Base-by-base conservation (phyloP, 768 basidiomycete genomes). In the Sarcodon sp. region DNA sequence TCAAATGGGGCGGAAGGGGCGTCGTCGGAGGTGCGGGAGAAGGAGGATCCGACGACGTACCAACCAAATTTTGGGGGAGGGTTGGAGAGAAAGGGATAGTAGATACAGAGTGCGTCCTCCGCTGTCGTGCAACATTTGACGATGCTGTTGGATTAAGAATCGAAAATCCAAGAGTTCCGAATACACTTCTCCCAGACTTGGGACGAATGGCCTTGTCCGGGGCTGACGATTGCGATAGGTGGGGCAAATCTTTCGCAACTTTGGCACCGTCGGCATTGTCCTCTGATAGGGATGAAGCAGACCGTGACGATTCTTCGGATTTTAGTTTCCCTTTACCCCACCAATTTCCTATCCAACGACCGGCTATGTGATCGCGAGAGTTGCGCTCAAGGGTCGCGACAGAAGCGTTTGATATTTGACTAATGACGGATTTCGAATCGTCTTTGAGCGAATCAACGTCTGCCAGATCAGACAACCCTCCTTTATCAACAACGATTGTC, bases 341-440 rank as follows among this genome's bases (percentile, higher is more conserved):
- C 79, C 77, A 84, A 0, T 75, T 77, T 0, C 85, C 83, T 71
- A 87, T 76, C 86, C 86, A 88, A 44, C 39, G 15, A 27, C 21
- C 6, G 32, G 13, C 44, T 49, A 13, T 2, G 21, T 27, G 21
- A 27, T 27, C 21, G 21, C 21, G 21, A 27, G 21, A 3, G 2
- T 27, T 27, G 21, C 21, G 21, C 21, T 27, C 21, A 27, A 27
- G 21, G 21, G 21, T 27, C 4, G 21, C 4, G 21, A 27, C 21
- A 27, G 21, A 27, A 27, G 21, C 21, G 21, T 27, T 27, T 27
- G 21, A 27, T 27, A 3, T 27, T 27, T 27, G 21, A 27, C 36
- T 9, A 7, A 43, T 21, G 3, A 27, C 27, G 4, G 38, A 44
- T n/a, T 33, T 31, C 7, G 44, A 7, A 16, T 48, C 50, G 12